Base-by-base conservation (phyloP, 257 asterid species). In the Jacaranda mimosifolia region DNA sequence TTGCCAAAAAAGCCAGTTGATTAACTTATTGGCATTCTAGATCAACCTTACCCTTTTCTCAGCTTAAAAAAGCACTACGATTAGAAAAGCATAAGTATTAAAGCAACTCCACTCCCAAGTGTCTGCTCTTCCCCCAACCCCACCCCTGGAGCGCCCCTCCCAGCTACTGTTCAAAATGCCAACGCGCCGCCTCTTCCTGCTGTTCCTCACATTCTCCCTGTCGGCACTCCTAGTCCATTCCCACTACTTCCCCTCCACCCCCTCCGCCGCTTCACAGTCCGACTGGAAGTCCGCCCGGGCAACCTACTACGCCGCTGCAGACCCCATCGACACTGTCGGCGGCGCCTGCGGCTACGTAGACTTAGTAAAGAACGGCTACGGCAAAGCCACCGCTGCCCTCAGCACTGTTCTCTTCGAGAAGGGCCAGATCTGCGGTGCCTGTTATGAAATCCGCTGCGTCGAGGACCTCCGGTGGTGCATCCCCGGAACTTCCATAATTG, bases 361-460 rank as follows among this genome's bases (percentile, higher is more conserved):
- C 88, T 62, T 95, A 38, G 87, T 80, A n/a, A 89, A 85, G 75
- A 77, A 62, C 66, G 98, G 99, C 1, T 93, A 96, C 82, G 99
- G 98, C 55, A 93, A 93, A 77, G 96, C 98, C 79, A 96, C 98
- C n/a, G 99, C 96, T 72, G 99, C 91, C 62, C 91, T 95, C 35
- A 93, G 98, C 79, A 86, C 93, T 17, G 87, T 84, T 57, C 83
- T 93, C 78, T 95, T 90, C 83, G 92, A 85, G 9, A 91, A 83
- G 15, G 99, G 99, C 66, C 98, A 91, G 96, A 95, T 93, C 94
- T 95, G 99, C 83, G 99, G 98, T 76, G 99, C 99, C 32, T 95
- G 98, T 81, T 93, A 78, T 84, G 96, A 91, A 72, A 85, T 95
- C 78, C 87, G 91, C 63, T 95, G 99, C 87, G 97, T 91, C 10